These are phyloP conservation scores for Torulaspora quercuum DNA, from an alignment of 805 yeast species.

Conservation along the genomic window DNA sequence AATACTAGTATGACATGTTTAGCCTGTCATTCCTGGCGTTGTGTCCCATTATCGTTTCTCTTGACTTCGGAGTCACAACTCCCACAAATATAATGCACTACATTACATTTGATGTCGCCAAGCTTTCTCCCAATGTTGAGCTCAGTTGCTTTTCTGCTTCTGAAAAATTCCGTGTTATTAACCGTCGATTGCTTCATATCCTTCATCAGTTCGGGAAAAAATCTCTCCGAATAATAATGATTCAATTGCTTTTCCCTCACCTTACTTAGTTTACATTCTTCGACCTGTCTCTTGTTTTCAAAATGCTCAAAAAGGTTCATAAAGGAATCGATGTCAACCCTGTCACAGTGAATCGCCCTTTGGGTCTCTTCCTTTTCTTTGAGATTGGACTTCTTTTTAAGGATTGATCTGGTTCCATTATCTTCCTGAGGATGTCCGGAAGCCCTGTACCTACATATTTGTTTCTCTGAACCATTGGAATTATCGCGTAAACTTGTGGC, in stretches of 20 bases:
- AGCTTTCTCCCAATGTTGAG: constrained; percentile 19
- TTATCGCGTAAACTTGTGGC: neutral
- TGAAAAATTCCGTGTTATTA: constrained; percentile 17
- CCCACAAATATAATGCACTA: constrained; percentile 5
- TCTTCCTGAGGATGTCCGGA: too few relatives aligned
- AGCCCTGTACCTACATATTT: too few relatives aligned
- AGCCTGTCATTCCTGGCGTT: neutral
- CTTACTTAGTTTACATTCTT: constrained; percentile 35
- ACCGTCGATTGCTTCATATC: constrained; percentile 5
- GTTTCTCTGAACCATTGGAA: neutral
- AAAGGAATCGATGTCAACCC: constrained; percentile 38
- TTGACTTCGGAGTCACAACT: constrained; percentile 2
- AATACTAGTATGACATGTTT: too few relatives aligned
- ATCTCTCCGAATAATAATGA: constrained; percentile 35
- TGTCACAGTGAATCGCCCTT: constrained; percentile 41
- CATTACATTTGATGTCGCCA: constrained; percentile 8
- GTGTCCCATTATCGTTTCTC: neutral
- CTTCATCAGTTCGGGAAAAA: constrained; percentile 18
- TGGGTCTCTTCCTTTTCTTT: constrained; percentile 37
- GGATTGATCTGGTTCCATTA: constrained; percentile 34
- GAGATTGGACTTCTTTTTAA: constrained; percentile 37
- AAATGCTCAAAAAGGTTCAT: constrained; percentile 37
- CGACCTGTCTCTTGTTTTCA: constrained; percentile 36
- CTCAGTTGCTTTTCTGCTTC: constrained; percentile 24
- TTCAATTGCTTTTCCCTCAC: constrained; percentile 40